Percentiles rank a stretch among this genome's conserved stretches.
Conservation (phyloP, 164 flowering plant genomes). For the Hamamelis virginiana region DNA sequence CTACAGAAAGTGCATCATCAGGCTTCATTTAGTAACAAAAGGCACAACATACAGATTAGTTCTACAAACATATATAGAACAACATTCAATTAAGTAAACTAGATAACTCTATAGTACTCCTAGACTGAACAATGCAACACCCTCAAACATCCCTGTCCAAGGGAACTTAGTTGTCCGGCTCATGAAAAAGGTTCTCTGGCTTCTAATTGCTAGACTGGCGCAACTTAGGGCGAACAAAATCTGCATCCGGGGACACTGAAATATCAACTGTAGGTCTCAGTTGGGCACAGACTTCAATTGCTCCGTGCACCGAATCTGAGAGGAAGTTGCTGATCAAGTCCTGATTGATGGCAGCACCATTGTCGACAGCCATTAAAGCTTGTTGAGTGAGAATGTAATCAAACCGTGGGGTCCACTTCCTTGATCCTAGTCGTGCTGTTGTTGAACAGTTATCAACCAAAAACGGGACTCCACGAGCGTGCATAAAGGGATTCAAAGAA, state of each 20-base stretch:
- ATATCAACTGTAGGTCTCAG: conserved; percentile 92
- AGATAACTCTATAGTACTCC: no score
- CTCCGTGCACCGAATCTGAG: conserved; percentile 86
- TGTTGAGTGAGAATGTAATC: conserved; percentile 92
- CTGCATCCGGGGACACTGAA: conserved; percentile 86
- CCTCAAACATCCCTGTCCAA: not conserved
- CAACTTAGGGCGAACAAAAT: conserved; percentile 89
- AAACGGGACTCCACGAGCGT: conserved; percentile 91
- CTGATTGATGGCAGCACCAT: conserved; percentile 59
- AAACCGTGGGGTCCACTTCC: conserved; percentile 97
- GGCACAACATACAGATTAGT: no score
- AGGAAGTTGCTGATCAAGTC: conserved; percentile 89
- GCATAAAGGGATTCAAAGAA: conserved; percentile 96
- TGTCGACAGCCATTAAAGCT: conserved; percentile 82
- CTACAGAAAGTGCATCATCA: no score
- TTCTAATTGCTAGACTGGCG: conserved; percentile 37
- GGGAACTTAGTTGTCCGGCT: not conserved
- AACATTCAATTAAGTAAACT: no score
- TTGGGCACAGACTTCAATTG: conserved; percentile 84
- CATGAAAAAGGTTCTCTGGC: not conserved
- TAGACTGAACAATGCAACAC: not conserved
- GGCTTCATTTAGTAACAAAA: no score
- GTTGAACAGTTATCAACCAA: conserved; percentile 99
- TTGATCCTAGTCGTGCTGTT: conserved; percentile 85
- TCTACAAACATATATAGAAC: no score